phyloP scores from a whole-genome alignment of 1,139 yeast species.

The Petasospora rhodanensis region DNA sequence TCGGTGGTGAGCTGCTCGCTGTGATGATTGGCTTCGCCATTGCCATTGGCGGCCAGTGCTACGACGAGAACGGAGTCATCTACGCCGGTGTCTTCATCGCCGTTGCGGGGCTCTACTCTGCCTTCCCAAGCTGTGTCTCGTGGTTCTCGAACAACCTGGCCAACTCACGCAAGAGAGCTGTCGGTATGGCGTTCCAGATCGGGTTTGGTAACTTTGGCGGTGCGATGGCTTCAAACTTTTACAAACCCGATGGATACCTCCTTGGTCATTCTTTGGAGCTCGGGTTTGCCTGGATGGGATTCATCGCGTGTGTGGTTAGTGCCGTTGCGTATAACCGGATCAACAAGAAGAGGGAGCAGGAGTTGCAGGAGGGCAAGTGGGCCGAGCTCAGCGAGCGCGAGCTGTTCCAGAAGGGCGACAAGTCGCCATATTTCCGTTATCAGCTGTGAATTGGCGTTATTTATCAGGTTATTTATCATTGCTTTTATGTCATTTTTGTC shows the following conservation, averaged over 20 bases:
- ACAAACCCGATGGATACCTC: slow-evolving; percentile 18
- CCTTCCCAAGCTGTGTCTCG: slow-evolving; percentile 34
- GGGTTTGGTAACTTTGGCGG: slow-evolving; percentile 40
- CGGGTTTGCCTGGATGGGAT: slow-evolving; percentile 22
- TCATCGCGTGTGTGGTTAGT: slow-evolving; percentile 1
- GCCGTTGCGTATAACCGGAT: slow-evolving; percentile 1
- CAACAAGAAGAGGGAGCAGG: slow-evolving; percentile 6
- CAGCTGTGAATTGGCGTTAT: slow-evolving; percentile 5
- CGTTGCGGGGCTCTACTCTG: slow-evolving; percentile 34
- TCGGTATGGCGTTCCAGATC: slow-evolving; percentile 38
- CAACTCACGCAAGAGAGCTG: slow-evolving; percentile 35
- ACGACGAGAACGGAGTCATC: slow-evolving; percentile 21
- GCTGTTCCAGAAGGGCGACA: slow-evolving; percentile 7
- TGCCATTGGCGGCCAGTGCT: slow-evolving; percentile 25
- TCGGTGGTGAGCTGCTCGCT: slow-evolving; percentile 27
- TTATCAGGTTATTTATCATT: no score
- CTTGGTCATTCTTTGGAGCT: slow-evolving; percentile 19
- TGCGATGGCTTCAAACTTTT: slow-evolving; percentile 33
- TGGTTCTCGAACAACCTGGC: slow-evolving; percentile 38
- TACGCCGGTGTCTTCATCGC: slow-evolving; percentile 34
- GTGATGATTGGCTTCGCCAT: slow-evolving; percentile 34
- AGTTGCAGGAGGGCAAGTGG: slow-evolving; percentile 5
- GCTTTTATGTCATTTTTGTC: no score
- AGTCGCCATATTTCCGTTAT: slow-evolving; percentile 8
- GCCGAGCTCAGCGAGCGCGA: slow-evolving; percentile 2